Evolutionary conservation across 2,329 filamentous ascomycete genomes (phyloP).

Genomic region (Setomelanomma holmii): DNA sequence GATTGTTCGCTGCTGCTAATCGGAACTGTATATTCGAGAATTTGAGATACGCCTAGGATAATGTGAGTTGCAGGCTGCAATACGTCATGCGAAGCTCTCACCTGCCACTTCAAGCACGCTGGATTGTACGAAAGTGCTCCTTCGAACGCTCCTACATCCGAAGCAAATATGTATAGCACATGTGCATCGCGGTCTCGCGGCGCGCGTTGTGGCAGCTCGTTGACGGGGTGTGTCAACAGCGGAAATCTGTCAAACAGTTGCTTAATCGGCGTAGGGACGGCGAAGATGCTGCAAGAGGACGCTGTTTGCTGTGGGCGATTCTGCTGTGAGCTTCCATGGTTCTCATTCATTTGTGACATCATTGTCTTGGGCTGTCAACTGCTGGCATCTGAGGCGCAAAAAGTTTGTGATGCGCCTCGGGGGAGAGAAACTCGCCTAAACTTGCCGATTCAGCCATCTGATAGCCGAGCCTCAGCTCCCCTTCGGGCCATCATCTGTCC

Average conservation of each 20-base stretch:
- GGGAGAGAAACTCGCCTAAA: conserved; percentile 34
- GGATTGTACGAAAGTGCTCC: conserved; percentile 86
- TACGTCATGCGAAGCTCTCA: conserved; percentile 49
- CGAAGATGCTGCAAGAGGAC: conserved; percentile 43
- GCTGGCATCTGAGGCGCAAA: conserved; percentile 21
- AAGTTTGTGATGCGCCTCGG: conserved; percentile 30
- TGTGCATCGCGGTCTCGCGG: conserved; percentile 57
- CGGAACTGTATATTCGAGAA: conserved; percentile 74
- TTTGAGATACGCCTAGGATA: conserved; percentile 77
- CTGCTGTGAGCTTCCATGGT: conserved; percentile 7
- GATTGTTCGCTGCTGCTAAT: conserved; percentile 80
- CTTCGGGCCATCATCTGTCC: no score
- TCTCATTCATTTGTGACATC: conserved; percentile 25
- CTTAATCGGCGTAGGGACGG: conserved; percentile 77
- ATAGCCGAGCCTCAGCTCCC: no score
- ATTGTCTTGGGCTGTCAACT: conserved; percentile 20
- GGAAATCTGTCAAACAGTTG: conserved; percentile 86
- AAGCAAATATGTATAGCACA: conserved; percentile 79
- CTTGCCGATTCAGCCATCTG: conserved; percentile 34
- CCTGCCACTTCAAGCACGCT: conserved; percentile 95
- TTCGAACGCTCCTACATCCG: conserved; percentile 64
- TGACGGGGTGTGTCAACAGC: conserved; percentile 74
- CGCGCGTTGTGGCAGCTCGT: conserved; percentile 73
- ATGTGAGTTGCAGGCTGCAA: conserved; percentile 12
- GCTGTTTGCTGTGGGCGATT: conserved; percentile 9